A percentile compares a stretch with the other conserved stretches of the same genome.
These are phyloP conservation scores for Friedmanniomyces simplex DNA, from an alignment of 495 filamentous ascomycete species.

Conservation along the genomic window DNA sequence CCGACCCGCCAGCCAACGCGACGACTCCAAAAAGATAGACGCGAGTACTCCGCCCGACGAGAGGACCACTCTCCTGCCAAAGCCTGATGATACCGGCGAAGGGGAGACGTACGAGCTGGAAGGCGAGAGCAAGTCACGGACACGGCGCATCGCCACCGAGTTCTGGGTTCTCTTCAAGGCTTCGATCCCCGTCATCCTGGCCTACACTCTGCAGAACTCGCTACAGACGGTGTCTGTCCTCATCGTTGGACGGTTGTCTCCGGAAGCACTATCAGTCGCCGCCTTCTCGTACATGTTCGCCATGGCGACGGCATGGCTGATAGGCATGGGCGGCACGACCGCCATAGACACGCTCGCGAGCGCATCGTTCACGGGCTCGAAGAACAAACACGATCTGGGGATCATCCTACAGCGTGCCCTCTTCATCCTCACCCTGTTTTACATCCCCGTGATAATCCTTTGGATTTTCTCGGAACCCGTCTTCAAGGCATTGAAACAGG, in stretches of 20 bases:
- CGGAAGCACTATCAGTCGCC: slow-evolving; percentile 69
- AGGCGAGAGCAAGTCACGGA: slow-evolving; percentile 20
- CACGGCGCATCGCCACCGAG: slow-evolving; percentile 45
- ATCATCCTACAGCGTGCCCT: slow-evolving; percentile 73
- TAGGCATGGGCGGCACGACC: slow-evolving; percentile 85
- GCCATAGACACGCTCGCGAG: slow-evolving; percentile 83
- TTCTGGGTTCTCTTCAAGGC: slow-evolving; percentile 57
- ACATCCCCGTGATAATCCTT: slow-evolving; percentile 61
- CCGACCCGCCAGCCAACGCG: background rate
- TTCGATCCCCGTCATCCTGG: slow-evolving; percentile 73
- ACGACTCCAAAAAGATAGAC: slow-evolving; percentile 6
- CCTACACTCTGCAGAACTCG: slow-evolving; percentile 82
- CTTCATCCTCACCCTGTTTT: slow-evolving; percentile 62
- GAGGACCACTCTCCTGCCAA: slow-evolving; percentile 21
- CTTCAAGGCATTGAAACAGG: slow-evolving; percentile 69
- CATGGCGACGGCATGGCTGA: slow-evolving; percentile 81
- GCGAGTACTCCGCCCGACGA: slow-evolving; percentile 1
- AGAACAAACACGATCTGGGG: slow-evolving; percentile 72
- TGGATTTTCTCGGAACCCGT: slow-evolving; percentile 72
- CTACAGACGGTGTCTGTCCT: slow-evolving; percentile 78
- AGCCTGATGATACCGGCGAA: slow-evolving; percentile 17
- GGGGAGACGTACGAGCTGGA: slow-evolving; percentile 28
- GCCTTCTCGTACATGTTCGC: slow-evolving; percentile 95
- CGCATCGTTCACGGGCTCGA: slow-evolving; percentile 74
- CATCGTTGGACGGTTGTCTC: slow-evolving; percentile 70